A percentile compares a stretch with the other conserved stretches of the same genome.
Evolutionary conservation across 1,139 yeast species (phyloP).

Genomic region (Saccharomyces hybrid): DNA sequence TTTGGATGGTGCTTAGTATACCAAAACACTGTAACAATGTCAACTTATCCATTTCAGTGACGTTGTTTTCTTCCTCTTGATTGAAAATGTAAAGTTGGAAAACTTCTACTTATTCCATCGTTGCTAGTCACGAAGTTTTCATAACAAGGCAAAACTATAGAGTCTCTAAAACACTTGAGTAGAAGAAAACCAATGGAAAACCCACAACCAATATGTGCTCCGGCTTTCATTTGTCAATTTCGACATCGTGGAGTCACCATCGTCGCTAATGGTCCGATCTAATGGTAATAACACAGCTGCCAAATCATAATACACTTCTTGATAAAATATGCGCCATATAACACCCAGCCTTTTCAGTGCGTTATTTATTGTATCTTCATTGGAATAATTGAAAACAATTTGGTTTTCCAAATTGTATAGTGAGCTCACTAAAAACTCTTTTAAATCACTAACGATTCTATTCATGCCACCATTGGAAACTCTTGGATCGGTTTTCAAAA

Average conservation of each 20-base stretch:
- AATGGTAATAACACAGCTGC: slow-evolving; percentile 55
- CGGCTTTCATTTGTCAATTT: slow-evolving; percentile 30
- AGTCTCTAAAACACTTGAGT: slow-evolving; percentile 41
- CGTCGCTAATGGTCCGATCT: slow-evolving; percentile 32
- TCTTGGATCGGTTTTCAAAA: slow-evolving; percentile 19
- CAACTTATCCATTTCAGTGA: slow-evolving; percentile 32
- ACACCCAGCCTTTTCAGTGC: slow-evolving; percentile 34
- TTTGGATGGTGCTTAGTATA: slow-evolving; percentile 42
- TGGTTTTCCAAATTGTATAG: slow-evolving; percentile 38
- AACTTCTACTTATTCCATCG: slow-evolving; percentile 28
- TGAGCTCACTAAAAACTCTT: slow-evolving; percentile 41
- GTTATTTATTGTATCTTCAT: slow-evolving; percentile 28
- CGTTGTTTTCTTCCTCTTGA: slow-evolving; percentile 30
- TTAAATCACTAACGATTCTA: slow-evolving; percentile 38
- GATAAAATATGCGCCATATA: slow-evolving; percentile 51
- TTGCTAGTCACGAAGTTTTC: slow-evolving; percentile 33
- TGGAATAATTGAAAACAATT: slow-evolving; percentile 28
- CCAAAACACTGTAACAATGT: slow-evolving; percentile 52
- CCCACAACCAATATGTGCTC: slow-evolving; percentile 28
- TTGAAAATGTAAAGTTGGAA: slow-evolving; percentile 30
- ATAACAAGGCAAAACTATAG: slow-evolving; percentile 42
- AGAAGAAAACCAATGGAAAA: slow-evolving; percentile 30
- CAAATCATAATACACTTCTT: slow-evolving; percentile 47
- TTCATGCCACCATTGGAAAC: slow-evolving; percentile 13
- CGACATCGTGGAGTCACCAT: slow-evolving; percentile 15